Conservation (phyloP, 2,329 filamentous ascomycete genomes). For the Juglanconis juglandina region DNA sequence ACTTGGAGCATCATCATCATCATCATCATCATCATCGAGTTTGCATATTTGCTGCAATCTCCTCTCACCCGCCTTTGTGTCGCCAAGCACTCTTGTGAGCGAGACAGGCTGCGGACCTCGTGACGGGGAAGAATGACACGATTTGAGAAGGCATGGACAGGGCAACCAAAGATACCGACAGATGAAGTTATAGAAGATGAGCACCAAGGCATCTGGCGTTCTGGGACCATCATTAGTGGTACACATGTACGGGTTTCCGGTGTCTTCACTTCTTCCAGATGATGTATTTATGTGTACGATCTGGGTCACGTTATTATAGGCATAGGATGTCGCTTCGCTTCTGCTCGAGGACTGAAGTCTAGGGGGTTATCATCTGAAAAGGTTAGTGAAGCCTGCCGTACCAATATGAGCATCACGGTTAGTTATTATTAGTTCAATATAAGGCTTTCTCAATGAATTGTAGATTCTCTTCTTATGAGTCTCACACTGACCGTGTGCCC, state of each 20-base stretch:
- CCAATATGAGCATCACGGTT: too few species aligned
- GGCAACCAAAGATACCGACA: too few species aligned
- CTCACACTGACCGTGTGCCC: too few species aligned
- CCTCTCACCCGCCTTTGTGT: neutral
- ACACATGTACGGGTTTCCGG: neutral
- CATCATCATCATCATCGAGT: neutral
- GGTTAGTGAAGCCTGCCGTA: too few species aligned
- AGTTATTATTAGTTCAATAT: too few species aligned
- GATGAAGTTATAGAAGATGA: too few species aligned
- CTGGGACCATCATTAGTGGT: neutral
- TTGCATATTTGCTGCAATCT: neutral
- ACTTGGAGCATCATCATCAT: neutral
- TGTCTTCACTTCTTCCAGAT: neutral
- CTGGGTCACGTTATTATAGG: neutral
- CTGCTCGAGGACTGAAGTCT: neutral
- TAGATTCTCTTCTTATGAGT: too few species aligned
- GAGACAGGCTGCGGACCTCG: too few species aligned
- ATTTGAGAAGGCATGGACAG: too few species aligned
- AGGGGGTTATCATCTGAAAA: neutral
- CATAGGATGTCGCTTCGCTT: neutral
- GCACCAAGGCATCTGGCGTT: neutral
- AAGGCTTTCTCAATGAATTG: too few species aligned
- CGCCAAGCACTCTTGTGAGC: too few species aligned
- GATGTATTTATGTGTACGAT: neutral
- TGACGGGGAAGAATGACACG: too few species aligned